Evolutionary conservation across 129 eudicot species (phyloP).

Genomic region (sunflower (Helianthus annuus)): HanXRQr2.0-SUNRISE NC_035443.2:142074861-142075360

Average conservation of each 20-base stretch:
- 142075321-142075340: constrained; percentile 47
- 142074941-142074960: neutral
- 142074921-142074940: neutral
- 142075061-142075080: constrained; percentile 95
- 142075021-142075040: constrained; percentile 82
- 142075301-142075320: constrained; percentile 99
- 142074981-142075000: constrained; percentile 9
- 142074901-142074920: too few relatives aligned
- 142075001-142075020: constrained; percentile 94
- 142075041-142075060: constrained; percentile 86
- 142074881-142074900: too few relatives aligned
- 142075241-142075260: constrained; percentile 96
- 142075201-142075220: constrained; percentile 60
- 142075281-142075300: constrained; percentile 99
- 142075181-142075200: constrained; percentile 89
- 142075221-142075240: constrained; percentile 74
- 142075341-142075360: constrained; percentile 1
- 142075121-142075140: neutral
- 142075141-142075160: constrained; percentile 9
- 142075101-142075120: constrained; percentile 2
- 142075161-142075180: constrained; percentile 88
- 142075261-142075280: constrained; percentile 98
- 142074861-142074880: too few relatives aligned
- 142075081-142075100: constrained; percentile 57
- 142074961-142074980: neutral